These are phyloP conservation scores for Endocalyx cinctus DNA, from an alignment of 2,329 filamentous ascomycete species.

Conservation along the genomic window DNA sequence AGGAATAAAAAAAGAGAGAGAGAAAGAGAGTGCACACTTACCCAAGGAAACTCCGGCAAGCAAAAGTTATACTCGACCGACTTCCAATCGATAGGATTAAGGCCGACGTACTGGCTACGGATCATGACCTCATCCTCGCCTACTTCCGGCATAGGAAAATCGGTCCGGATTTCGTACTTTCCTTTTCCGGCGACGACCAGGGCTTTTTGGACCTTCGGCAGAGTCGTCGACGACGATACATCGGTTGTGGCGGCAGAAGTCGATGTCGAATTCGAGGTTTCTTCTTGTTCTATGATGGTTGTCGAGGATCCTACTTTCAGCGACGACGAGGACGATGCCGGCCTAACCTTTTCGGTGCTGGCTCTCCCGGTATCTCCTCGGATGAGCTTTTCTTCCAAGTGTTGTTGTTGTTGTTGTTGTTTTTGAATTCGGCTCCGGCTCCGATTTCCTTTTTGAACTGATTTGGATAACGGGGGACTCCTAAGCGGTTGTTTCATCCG, in stretches of 20 bases:
- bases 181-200: conserved; percentile 24
- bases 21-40: conserved; percentile 10
- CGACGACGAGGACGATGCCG: too few relatives aligned
- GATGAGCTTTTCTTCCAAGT: conserved; percentile 12
- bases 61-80: conserved; percentile 38
- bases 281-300: too few relatives aligned
- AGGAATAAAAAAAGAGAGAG: not conserved
- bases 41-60: conserved; percentile 32
- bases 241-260: too few relatives aligned
- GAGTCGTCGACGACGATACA: too few relatives aligned
- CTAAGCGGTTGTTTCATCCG: too few relatives aligned
- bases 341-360: too few relatives aligned
- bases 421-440: conserved; percentile 9
- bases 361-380: conserved; percentile 9
- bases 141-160: conserved; percentile 19
- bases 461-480: too few relatives aligned
- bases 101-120: conserved; percentile 27
- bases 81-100: conserved; percentile 38
- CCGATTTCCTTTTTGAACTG: too few relatives aligned
- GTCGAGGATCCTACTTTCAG: too few relatives aligned
- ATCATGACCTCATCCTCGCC: conserved; percentile 31
- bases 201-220: conserved; percentile 17
- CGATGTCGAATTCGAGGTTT: too few relatives aligned
- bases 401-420: conserved; percentile 13
- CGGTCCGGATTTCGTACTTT: conserved; percentile 20